Evolutionary conservation across 805 yeast genomes (phyloP).

Genomic region (Starmerella asiatica): DNA sequence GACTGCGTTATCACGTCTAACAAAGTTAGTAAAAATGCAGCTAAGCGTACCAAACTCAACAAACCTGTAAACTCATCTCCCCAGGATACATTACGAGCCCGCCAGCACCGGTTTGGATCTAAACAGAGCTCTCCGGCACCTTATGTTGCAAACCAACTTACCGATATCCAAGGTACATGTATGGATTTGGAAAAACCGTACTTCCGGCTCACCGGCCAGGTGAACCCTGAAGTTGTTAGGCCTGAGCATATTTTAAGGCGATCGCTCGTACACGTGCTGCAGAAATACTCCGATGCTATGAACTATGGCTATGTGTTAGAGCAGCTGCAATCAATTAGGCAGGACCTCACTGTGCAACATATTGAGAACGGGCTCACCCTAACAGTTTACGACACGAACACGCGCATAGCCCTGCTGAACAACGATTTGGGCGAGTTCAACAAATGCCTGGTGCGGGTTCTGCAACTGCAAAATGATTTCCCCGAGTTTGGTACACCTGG

Average conservation of each 20-base stretch:
- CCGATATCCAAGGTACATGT: constrained; percentile 46
- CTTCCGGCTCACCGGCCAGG: constrained; percentile 76
- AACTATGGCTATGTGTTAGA: constrained; percentile 65
- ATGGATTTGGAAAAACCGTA: constrained; percentile 61
- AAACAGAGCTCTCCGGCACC: constrained; percentile 3
- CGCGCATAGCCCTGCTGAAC: constrained; percentile 70
- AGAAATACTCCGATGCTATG: constrained; percentile 39
- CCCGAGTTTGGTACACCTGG: not conserved
- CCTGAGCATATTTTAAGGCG: constrained; percentile 51
- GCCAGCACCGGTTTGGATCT: not conserved
- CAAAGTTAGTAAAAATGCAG: not conserved
- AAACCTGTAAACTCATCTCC: not conserved
- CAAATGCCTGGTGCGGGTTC: constrained; percentile 79
- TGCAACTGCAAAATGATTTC: constrained; percentile 24
- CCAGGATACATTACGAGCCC: not conserved
- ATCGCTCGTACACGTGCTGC: constrained; percentile 41
- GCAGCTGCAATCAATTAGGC: constrained; percentile 84
- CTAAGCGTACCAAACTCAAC: not conserved
- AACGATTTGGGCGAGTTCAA: constrained; percentile 87
- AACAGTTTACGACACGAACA: constrained; percentile 71
- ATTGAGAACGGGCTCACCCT: constrained; percentile 66
- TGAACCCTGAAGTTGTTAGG: constrained; percentile 71
- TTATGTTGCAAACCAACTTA: constrained; percentile 8
- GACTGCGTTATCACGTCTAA: not conserved
- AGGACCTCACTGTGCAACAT: constrained; percentile 85